Conservation (phyloP, 805 yeast species). For the Nakazawaea siamensis region DNA sequence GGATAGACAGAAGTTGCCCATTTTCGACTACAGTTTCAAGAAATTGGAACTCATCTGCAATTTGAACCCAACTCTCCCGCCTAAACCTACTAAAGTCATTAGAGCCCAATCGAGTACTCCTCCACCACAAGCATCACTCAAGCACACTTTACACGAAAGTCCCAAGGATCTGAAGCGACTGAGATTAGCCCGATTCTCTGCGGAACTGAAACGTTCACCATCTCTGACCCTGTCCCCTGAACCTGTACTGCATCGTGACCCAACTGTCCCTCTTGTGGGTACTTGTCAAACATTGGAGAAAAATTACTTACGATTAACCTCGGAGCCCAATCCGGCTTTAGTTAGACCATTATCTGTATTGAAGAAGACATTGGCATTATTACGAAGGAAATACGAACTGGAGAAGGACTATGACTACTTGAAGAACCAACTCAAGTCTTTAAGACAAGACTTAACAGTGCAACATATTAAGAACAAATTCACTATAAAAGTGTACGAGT, state of each 20-base stretch:
- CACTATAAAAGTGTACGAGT: constrained; percentile 72
- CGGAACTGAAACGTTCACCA: constrained; percentile 17
- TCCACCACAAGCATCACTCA: background rate
- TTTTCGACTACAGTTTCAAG: constrained; percentile 19
- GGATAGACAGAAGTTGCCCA: constrained; percentile 42
- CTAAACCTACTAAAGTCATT: background rate
- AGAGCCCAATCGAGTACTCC: background rate
- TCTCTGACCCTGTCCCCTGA: background rate
- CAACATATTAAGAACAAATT: constrained; percentile 78
- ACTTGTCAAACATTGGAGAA: constrained; percentile 62
- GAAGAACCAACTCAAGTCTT: constrained; percentile 85
- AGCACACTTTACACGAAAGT: background rate
- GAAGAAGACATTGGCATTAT: constrained; percentile 43
- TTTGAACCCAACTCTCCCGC: too few species aligned
- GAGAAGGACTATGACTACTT: constrained; percentile 62
- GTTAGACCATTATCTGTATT: constrained; percentile 71
- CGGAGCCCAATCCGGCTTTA: constrained; percentile 79
- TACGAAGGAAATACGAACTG: constrained; percentile 43
- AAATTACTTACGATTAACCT: constrained; percentile 73
- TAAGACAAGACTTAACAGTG: constrained; percentile 89
- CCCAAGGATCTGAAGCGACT: constrained; percentile 18
- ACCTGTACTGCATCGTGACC: background rate
- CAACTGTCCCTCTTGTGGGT: constrained; percentile 40
- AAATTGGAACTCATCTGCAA: constrained; percentile 8
- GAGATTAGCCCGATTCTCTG: constrained; percentile 42